Evolutionary conservation across 2,329 filamentous ascomycete species (phyloP).

Genomic region (Helotiales sp.): DNA sequence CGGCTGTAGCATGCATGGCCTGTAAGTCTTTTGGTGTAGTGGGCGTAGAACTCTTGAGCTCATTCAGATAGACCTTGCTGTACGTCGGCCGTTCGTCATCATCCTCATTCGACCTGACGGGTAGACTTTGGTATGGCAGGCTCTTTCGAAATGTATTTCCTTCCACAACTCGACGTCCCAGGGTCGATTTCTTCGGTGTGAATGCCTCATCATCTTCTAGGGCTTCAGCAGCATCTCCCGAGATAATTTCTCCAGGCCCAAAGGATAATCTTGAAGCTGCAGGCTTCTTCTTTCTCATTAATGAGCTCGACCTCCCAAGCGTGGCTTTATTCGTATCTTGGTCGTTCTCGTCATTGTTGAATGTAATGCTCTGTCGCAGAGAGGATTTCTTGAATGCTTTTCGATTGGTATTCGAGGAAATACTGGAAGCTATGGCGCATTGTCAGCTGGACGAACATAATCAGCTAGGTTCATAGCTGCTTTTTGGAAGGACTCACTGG

Average conservation of each 20-base stretch:
- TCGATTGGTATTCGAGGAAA: conserved; percentile 42
- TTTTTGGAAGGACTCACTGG: conserved; percentile 27
- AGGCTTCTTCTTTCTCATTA: conserved; percentile 66
- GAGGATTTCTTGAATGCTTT: conserved; percentile 59
- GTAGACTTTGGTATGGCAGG: conserved; percentile 34
- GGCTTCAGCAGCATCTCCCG: conserved; percentile 53
- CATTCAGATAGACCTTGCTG: conserved; percentile 81
- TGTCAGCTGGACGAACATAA: conserved; percentile 30
- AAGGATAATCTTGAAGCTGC: conserved; percentile 72
- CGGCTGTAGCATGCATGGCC: conserved; percentile 43
- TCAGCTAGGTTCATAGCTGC: conserved; percentile 31
- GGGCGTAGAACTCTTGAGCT: conserved; percentile 83
- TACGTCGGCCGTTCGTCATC: conserved; percentile 77
- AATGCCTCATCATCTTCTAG: conserved; percentile 52
- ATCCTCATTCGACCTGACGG: conserved; percentile 42
- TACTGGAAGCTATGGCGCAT: conserved; percentile 17
- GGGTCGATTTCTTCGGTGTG: conserved; percentile 61
- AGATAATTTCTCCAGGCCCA: conserved; percentile 58
- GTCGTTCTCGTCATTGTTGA: conserved; percentile 36
- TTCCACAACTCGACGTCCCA: conserved; percentile 65
- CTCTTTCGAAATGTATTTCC: conserved; percentile 64
- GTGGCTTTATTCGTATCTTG: conserved; percentile 40
- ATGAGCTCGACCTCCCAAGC: conserved; percentile 47
- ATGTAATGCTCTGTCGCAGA: conserved; percentile 55
- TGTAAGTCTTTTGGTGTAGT: conserved; percentile 70